Conservation (phyloP, 192 early-diverging fungal genomes). For the Jimgerdemannia flammicorona region DNA sequence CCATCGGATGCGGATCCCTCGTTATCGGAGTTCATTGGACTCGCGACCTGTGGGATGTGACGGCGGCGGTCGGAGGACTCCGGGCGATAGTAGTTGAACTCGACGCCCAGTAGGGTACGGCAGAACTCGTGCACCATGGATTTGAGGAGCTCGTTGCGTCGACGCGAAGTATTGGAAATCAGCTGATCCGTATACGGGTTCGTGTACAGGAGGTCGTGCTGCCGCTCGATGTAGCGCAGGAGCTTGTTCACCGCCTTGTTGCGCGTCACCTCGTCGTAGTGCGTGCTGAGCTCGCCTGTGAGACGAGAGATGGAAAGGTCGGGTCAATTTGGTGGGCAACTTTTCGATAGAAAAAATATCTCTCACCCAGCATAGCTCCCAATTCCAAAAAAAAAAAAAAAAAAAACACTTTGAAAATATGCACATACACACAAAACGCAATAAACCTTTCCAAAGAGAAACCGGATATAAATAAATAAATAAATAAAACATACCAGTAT, state of each 20-base stretch:
- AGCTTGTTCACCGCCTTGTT: slow-evolving; percentile 27
- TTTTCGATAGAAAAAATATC: background rate
- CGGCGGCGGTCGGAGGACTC: slow-evolving; percentile 7
- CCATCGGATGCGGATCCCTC: background rate
- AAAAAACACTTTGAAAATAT: no score
- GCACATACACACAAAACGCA: no score
- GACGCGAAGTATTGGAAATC: slow-evolving; percentile 24
- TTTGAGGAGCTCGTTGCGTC: slow-evolving; percentile 39
- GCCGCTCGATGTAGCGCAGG: slow-evolving; percentile 19
- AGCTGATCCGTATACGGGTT: slow-evolving; percentile 26
- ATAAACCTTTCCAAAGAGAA: background rate
- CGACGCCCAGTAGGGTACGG: slow-evolving; percentile 41
- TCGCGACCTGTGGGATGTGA: background rate
- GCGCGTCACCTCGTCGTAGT: slow-evolving; percentile 28
- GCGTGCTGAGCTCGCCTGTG: slow-evolving; percentile 26
- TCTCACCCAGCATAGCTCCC: background rate
- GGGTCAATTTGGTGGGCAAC: slow-evolving; percentile 1
- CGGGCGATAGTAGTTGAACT: slow-evolving; percentile 33
- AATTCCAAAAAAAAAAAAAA: no score
- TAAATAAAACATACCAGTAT: slow-evolving; percentile 31
- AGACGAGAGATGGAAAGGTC: background rate
- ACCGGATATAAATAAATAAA: background rate
- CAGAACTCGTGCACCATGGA: slow-evolving; percentile 51
- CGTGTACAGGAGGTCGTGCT: slow-evolving; percentile 18
- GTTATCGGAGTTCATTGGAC: background rate